phyloP scores from a whole-genome alignment of 345 rosid species.

The Ceriops tagal region DNA sequence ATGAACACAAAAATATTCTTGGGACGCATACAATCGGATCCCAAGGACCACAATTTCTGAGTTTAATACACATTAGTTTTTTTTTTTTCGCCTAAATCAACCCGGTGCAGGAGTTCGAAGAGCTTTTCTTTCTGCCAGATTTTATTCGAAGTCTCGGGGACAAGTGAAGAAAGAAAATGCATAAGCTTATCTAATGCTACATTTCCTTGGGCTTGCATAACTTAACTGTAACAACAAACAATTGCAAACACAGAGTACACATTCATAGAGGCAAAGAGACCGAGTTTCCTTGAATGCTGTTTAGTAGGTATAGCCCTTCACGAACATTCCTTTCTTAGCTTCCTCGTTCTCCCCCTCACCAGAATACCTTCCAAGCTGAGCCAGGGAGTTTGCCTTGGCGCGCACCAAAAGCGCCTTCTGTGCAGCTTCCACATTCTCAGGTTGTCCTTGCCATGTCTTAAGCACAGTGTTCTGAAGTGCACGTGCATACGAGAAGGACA shows the following conservation, averaged over 20 bases:
- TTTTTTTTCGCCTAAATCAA: background rate
- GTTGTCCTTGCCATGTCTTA: slow-evolving; percentile 91
- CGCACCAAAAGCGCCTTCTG: slow-evolving; percentile 87
- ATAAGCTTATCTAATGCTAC: slow-evolving; percentile 10
- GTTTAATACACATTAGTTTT: background rate
- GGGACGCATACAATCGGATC: background rate
- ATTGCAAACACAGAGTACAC: background rate
- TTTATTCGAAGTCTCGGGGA: slow-evolving; percentile 12
- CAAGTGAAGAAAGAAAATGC: background rate
- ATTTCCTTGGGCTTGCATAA: slow-evolving; percentile 8
- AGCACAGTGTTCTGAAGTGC: slow-evolving; percentile 93
- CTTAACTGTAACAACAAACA: slow-evolving; percentile 6
- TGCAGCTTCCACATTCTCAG: slow-evolving; percentile 73
- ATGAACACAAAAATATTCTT: background rate
- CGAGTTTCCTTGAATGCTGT: background rate
- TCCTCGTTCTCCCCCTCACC: slow-evolving; percentile 83
- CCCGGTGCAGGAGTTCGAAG: background rate
- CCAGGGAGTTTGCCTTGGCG: slow-evolving; percentile 92
- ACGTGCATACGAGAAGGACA: slow-evolving; percentile 96
- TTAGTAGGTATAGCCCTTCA: slow-evolving; percentile 92
- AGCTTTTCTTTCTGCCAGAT: slow-evolving; percentile 1
- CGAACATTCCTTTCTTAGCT: slow-evolving; percentile 96
- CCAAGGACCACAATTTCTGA: background rate
- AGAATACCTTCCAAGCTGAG: slow-evolving; percentile 89
- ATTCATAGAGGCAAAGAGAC: background rate